phyloP scores from a whole-genome alignment of 73 alveolate genomes.

The Tetrahymena malaccensis region DNA sequence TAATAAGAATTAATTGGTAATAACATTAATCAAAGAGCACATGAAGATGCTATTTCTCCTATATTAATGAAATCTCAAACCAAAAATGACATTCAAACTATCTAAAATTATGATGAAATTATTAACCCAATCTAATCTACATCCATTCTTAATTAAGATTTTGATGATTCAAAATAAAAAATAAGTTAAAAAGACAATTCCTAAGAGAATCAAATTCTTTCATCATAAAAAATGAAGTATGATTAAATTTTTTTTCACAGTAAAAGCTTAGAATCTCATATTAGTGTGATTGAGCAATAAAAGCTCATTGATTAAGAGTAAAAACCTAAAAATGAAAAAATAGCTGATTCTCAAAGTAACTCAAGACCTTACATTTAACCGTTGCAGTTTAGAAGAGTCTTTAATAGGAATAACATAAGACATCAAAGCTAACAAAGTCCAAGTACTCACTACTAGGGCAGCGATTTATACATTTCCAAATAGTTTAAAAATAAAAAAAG shows the following conservation, averaged over 20 bases:
- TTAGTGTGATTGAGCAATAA: too few relatives aligned
- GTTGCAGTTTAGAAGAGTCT: neutral
- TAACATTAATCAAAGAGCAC: neutral
- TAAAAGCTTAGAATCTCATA: neutral
- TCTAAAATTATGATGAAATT: neutral
- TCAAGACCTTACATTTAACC: neutral
- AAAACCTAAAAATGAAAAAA: neutral
- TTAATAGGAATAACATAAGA: neutral
- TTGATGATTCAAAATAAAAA: neutral
- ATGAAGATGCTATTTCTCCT: neutral
- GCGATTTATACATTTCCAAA: neutral
- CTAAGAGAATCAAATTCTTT: neutral
- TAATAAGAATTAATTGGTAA: neutral
- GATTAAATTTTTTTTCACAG: neutral
- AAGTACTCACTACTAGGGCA: neutral
- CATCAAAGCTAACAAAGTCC: neutral
- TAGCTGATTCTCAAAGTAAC: neutral
- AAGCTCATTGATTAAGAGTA: neutral
- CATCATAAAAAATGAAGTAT: neutral
- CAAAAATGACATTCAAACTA: neutral
- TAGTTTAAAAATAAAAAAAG: neutral
- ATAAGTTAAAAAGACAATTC: neutral
- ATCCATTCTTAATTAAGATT: neutral
- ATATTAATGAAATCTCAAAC: neutral
- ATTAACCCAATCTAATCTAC: neutral